Percentiles rank a stretch among this genome's conserved stretches.
phyloP scores from a whole-genome alignment of 2,329 filamentous ascomycete genomes.

The Clonostachys rhizophaga region DNA sequence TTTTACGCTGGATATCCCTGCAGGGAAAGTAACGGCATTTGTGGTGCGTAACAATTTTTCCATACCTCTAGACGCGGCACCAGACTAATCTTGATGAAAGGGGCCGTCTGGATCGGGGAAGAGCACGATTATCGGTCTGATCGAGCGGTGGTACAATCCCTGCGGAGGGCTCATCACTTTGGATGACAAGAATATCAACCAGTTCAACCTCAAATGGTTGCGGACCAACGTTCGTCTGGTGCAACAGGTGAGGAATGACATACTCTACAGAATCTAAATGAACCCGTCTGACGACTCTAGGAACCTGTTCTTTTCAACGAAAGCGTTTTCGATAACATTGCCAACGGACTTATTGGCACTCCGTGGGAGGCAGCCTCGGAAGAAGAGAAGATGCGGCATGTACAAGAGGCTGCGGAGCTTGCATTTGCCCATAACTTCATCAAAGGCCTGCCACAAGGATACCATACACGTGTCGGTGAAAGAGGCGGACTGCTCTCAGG shows the following conservation, averaged over 20 bases:
- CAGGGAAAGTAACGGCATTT: slow-evolving; percentile 23
- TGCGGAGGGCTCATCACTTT: neutral
- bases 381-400: slow-evolving; percentile 35
- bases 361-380: slow-evolving; percentile 25
- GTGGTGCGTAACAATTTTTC: slow-evolving; percentile 7
- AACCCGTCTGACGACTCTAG: slow-evolving; percentile 10
- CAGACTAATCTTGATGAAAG: neutral
- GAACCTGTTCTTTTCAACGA: slow-evolving; percentile 39
- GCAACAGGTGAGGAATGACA: slow-evolving; percentile 10
- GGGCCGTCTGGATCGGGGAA: slow-evolving; percentile 1
- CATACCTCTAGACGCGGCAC: neutral
- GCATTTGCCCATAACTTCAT: slow-evolving; percentile 49
- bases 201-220: slow-evolving; percentile 33
- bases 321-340: slow-evolving; percentile 50
- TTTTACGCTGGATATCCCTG: slow-evolving; percentile 24
- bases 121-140: slow-evolving; percentile 14
- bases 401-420: slow-evolving; percentile 39
- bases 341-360: slow-evolving; percentile 39
- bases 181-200: slow-evolving; percentile 21
- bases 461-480: slow-evolving; percentile 55
- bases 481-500: slow-evolving; percentile 70
- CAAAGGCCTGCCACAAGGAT: slow-evolving; percentile 35
- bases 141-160: neutral
- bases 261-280: no score
- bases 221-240: slow-evolving; percentile 37